A percentile compares a stretch with the other conserved stretches of the same genome.
Evolutionary conservation across 2,329 filamentous ascomycete species (phyloP).

Genomic region (Penicillium griseofulvum): DNA sequence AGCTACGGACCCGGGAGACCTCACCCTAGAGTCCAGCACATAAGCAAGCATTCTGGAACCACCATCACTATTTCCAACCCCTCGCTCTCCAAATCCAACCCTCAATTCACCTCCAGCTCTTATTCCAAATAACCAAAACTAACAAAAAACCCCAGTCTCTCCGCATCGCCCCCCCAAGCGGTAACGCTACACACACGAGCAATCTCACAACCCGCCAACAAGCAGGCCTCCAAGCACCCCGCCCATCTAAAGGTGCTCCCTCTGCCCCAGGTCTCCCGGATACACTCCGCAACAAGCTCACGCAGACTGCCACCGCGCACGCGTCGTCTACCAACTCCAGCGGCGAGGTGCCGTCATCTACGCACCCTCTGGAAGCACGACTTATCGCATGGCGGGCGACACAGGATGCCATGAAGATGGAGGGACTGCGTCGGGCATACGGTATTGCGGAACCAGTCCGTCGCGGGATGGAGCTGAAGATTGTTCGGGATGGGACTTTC

Average conservation of each 20-base stretch:
- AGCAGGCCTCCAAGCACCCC: slow-evolving; percentile 47
- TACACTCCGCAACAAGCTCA: slow-evolving; percentile 80
- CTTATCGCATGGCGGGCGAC: slow-evolving; percentile 87
- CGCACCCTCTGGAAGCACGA: slow-evolving; percentile 88
- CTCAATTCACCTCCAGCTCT: background rate
- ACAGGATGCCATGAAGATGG: slow-evolving; percentile 84
- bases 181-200: slow-evolving; percentile 64
- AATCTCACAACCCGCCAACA: slow-evolving; percentile 60
- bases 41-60: slow-evolving; percentile 9
- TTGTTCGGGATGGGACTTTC: slow-evolving; percentile 73
- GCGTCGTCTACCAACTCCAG: slow-evolving; percentile 40
- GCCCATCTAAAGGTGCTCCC: slow-evolving; percentile 67
- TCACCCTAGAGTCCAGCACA: slow-evolving; percentile 7
- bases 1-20: slow-evolving; percentile 15
- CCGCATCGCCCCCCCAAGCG: slow-evolving; percentile 75
- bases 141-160: slow-evolving; percentile 63
- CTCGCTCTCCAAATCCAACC: background rate
- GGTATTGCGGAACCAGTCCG: slow-evolving; percentile 91
- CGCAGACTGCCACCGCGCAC: slow-evolving; percentile 55
- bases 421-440: slow-evolving; percentile 79
- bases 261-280: slow-evolving; percentile 93
- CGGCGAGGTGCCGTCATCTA: slow-evolving; percentile 53
- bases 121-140: background rate
- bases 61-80: background rate
- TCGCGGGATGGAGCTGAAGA: slow-evolving; percentile 92